phyloP scores from a whole-genome alignment of 2,329 filamentous ascomycete species.

The Paracorniculantispora psalliotae region DNA sequence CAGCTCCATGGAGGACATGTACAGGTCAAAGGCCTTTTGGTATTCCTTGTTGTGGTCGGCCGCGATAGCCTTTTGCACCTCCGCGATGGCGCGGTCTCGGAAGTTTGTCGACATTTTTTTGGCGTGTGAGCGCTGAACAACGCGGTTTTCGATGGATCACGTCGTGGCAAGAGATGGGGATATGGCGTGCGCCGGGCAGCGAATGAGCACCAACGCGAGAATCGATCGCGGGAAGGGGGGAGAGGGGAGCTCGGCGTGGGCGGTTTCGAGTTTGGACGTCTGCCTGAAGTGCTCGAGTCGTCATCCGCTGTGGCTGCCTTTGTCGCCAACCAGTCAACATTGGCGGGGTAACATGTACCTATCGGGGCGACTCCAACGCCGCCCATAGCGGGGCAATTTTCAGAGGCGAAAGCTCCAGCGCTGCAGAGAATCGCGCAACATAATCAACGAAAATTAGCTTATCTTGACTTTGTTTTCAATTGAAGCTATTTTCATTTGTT shows the following conservation, averaged over 20 bases:
- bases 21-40: slow-evolving; percentile 92
- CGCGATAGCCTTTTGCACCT: slow-evolving; percentile 96
- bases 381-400: slow-evolving; percentile 13
- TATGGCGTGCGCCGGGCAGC: not conserved
- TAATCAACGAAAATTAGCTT: not conserved
- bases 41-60: slow-evolving; percentile 94
- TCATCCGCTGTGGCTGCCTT: slow-evolving; percentile 6
- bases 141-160: not conserved
- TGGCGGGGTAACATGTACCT: slow-evolving; percentile 36
- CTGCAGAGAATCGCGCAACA: not conserved
- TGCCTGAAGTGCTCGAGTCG: slow-evolving; percentile 10
- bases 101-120: slow-evolving; percentile 89
- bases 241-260: not conserved
- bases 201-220: not conserved
- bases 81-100: slow-evolving; percentile 90
- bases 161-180: not conserved
- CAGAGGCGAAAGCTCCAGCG: not conserved
- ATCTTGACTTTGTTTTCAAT: not conserved
- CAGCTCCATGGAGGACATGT: slow-evolving; percentile 92
- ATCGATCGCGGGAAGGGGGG: not conserved
- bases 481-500: not conserved
- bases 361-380: slow-evolving; percentile 23
- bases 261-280: slow-evolving; percentile 6
- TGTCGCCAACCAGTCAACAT: slow-evolving; percentile 21
- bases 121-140: not conserved